These are phyloP conservation scores for Physcomitrium patens DNA, from an alignment of 225 moss, liverwort and hornwort species.

Conservation along the genomic window DNA sequence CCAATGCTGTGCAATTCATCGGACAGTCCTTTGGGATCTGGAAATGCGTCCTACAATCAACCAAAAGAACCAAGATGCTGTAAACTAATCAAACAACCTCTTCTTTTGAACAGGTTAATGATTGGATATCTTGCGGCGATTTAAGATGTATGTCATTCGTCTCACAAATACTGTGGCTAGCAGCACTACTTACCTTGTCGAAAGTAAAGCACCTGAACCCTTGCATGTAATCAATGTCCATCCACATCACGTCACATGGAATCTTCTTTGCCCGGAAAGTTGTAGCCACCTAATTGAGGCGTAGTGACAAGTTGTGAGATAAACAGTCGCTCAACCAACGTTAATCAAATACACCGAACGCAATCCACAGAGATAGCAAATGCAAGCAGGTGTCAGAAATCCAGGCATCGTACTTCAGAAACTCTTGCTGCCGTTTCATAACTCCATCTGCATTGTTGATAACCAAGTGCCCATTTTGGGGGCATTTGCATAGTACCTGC, in stretches of 20 bases:
- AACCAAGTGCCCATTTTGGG: slow-evolving; percentile 92
- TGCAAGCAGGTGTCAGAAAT: not conserved
- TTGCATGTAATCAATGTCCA: slow-evolving; percentile 99
- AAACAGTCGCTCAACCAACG: not conserved
- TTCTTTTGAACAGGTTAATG: no score
- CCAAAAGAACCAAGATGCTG: not conserved
- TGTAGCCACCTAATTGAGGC: slow-evolving; percentile 53
- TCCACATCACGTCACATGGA: slow-evolving; percentile 96
- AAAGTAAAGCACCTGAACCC: slow-evolving; percentile 86
- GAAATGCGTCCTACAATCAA: slow-evolving; percentile 63
- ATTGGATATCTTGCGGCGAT: no score
- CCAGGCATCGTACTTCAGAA: slow-evolving; percentile 45
- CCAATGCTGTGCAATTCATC: slow-evolving; percentile 68
- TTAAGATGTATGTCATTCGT: no score
- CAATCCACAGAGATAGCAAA: not conserved
- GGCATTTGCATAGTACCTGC: slow-evolving; percentile 89
- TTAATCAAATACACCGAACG: not conserved
- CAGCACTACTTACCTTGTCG: slow-evolving; percentile 46
- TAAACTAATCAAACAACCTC: not conserved
- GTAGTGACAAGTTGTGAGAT: not conserved
- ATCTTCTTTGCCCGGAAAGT: slow-evolving; percentile 79
- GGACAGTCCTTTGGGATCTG: slow-evolving; percentile 67
- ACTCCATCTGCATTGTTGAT: slow-evolving; percentile 94
- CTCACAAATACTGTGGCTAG: not conserved
- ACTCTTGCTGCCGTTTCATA: slow-evolving; percentile 76